These are phyloP conservation scores for Carex pumila DNA, from an alignment of 176 grass and related monocot genomes.

Conservation along the genomic window DNA sequence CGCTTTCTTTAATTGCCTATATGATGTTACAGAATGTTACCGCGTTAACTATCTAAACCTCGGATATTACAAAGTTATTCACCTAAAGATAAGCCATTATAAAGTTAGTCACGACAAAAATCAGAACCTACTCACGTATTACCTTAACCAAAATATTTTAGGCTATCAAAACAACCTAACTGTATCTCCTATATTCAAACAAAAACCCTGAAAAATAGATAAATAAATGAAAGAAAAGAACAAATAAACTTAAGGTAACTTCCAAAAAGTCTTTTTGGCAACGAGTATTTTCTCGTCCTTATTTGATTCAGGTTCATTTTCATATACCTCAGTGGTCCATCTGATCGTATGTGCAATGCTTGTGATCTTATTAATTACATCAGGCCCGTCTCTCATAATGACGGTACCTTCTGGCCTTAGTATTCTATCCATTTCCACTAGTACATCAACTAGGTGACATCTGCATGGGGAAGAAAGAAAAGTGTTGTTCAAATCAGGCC, in stretches of 20 bases:
- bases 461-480: conserved; percentile 25
- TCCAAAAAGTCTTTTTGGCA: conserved; percentile 80
- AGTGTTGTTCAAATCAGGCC: background rate
- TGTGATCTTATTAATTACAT: conserved; percentile 52
- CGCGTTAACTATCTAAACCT: conserved; percentile 12
- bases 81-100: background rate
- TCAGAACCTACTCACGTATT: background rate
- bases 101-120: background rate
- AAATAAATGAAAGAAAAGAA: conserved; percentile 11
- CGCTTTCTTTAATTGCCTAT: background rate
- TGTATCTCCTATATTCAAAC: conserved; percentile 5
- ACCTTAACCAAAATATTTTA: conserved; percentile 3
- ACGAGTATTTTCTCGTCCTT: conserved; percentile 67
- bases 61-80: conserved; percentile 15
- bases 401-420: conserved; percentile 77
- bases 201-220: conserved; percentile 22
- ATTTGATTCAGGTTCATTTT: conserved; percentile 53
- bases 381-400: conserved; percentile 50
- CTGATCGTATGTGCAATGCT: conserved; percentile 51
- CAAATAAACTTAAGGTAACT: conserved; percentile 28
- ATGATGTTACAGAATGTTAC: conserved; percentile 8
- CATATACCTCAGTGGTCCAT: conserved; percentile 58
- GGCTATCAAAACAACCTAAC: background rate
- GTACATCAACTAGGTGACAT: conserved; percentile 79
- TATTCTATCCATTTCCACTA: conserved; percentile 98